Conservation (phyloP, 1,139 yeast species). For the Yamadazyma pseudoaaseri region DNA sequence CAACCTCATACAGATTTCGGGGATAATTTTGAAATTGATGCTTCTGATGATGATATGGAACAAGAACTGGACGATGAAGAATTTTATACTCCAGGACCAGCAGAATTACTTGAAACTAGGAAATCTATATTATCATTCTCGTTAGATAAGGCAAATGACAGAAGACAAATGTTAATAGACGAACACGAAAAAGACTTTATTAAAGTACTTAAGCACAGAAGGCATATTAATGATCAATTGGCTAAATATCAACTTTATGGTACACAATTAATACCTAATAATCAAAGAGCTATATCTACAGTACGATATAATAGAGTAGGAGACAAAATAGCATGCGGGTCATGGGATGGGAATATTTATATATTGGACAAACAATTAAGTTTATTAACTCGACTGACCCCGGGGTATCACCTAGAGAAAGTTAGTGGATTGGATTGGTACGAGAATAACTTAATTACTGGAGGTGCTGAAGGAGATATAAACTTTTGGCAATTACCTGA, state of each 20-base stretch:
- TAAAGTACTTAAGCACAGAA: conserved; percentile 39
- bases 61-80: conserved; percentile 77
- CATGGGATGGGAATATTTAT: conserved; percentile 80
- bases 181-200: conserved; percentile 23
- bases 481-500: conserved; percentile 40
- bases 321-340: conserved; percentile 58
- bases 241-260: conserved; percentile 51
- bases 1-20: conserved; percentile 13
- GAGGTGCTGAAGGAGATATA: conserved; percentile 67
- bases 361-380: conserved; percentile 32
- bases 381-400: conserved; percentile 21
- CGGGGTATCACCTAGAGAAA: conserved; percentile 54
- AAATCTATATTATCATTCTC: conserved; percentile 51
- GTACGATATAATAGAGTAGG: conserved; percentile 45
- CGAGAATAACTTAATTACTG: conserved; percentile 36
- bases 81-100: conserved; percentile 78
- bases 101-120: conserved; percentile 56
- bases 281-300: conserved; percentile 64
- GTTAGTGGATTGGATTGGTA: conserved; percentile 73
- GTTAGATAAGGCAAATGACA: conserved; percentile 37
- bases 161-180: conserved; percentile 33
- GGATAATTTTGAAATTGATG: conserved; percentile 20
- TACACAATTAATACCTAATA: conserved; percentile 61
- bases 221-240: conserved; percentile 41
- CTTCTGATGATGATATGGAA: conserved; percentile 51